Conservation (phyloP, 1,284 basidiomycete genomes). For the Vanrija humicola region DNA sequence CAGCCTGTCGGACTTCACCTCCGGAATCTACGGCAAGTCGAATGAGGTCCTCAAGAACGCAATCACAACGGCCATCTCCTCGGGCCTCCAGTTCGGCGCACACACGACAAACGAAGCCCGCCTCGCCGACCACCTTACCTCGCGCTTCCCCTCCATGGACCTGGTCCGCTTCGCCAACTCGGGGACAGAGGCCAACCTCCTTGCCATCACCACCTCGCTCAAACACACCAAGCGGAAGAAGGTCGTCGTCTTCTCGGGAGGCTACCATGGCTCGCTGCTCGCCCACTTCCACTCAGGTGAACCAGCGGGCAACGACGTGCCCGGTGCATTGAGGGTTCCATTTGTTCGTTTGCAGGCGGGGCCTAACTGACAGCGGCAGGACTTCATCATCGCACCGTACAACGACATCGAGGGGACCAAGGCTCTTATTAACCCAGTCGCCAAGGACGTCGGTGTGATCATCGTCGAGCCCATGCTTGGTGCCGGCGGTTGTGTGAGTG, state of each 20-base stretch:
- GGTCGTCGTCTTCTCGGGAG: conserved; percentile 29
- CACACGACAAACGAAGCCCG: conserved; percentile 22
- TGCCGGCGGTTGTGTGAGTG: conserved; percentile 36
- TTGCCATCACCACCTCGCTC: conserved; percentile 52
- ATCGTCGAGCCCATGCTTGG: conserved; percentile 55
- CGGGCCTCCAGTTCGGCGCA: conserved; percentile 26
- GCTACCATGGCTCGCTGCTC: conserved; percentile 30
- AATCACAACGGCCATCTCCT: conserved; percentile 15
- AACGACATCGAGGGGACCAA: conserved; percentile 46
- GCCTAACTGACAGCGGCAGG: conserved; percentile 3
- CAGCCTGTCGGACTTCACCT: conserved; percentile 28
- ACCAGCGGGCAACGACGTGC: background rate
- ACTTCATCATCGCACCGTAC: conserved; percentile 34
- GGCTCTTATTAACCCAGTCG: conserved; percentile 32
- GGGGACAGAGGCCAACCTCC: conserved; percentile 50
- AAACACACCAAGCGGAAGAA: conserved; percentile 35
- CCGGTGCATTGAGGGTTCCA: conserved; percentile 16
- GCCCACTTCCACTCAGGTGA: conserved; percentile 17
- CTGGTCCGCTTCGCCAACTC: conserved; percentile 46
- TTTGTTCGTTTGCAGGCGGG: conserved; percentile 8
- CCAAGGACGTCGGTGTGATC: conserved; percentile 50
- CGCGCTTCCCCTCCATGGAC: conserved; percentile 28
- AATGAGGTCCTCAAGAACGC: conserved; percentile 21
- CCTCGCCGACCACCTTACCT: conserved; percentile 18
- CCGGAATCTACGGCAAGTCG: conserved; percentile 30